These are phyloP conservation scores for Fusarium udum DNA, from an alignment of 2,329 filamentous ascomycete species.

Conservation along the genomic window DNA sequence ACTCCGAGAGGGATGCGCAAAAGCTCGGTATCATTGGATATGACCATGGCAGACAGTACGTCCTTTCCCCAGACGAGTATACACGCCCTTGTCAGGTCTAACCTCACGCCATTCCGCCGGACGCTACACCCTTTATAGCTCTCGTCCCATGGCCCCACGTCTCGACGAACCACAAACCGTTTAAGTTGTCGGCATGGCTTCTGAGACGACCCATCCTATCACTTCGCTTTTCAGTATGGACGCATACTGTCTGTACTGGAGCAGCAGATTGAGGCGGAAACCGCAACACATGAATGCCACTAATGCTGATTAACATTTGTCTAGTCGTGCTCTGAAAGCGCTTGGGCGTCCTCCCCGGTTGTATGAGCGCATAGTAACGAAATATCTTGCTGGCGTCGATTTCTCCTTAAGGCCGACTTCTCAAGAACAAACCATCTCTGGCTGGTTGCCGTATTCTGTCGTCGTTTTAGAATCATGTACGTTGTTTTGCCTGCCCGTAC, in stretches of 20 bases:
- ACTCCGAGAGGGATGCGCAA: constrained; percentile 24
- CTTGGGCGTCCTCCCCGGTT: constrained; percentile 1
- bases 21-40: constrained; percentile 27
- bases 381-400: not conserved
- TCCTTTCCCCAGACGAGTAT: constrained; percentile 39
- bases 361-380: not conserved
- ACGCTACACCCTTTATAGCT: constrained; percentile 42
- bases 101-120: constrained; percentile 45
- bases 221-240: constrained; percentile 22
- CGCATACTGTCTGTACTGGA: constrained; percentile 10
- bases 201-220: constrained; percentile 37
- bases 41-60: constrained; percentile 8
- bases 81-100: constrained; percentile 32
- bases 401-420: not conserved
- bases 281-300: constrained; percentile 16
- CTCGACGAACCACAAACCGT: constrained; percentile 36
- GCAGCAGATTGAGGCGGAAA: constrained; percentile 26
- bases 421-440: not conserved
- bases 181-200: constrained; percentile 23
- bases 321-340: constrained; percentile 16
- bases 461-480: constrained; percentile 9
- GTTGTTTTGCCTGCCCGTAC: constrained; percentile 9
- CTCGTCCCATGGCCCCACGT: constrained; percentile 42
- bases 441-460: not conserved
- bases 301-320: constrained; percentile 27